Percentiles rank a stretch among this genome's conserved stretches.
These are phyloP conservation scores for Trametes hirsuta DNA, from an alignment of 1,284 basidiomycete species.

Conservation along the genomic window DNA sequence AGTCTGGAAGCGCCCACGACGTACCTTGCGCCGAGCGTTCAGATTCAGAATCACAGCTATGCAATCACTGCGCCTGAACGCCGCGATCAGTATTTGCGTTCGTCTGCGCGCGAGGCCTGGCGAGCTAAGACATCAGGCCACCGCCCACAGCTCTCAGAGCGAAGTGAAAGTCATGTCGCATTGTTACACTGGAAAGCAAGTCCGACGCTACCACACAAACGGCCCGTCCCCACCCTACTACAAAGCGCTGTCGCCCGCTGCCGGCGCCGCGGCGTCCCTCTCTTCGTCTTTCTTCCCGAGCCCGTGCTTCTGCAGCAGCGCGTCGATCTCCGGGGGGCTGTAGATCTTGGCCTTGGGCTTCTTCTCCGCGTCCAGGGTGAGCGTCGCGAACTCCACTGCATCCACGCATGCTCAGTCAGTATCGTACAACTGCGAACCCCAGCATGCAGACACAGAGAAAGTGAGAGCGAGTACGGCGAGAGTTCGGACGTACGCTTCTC, in stretches of 20 bases:
- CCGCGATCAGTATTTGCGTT: too few species aligned
- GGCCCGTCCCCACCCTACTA: constrained; percentile 4
- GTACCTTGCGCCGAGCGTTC: background rate
- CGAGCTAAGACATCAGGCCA: too few species aligned
- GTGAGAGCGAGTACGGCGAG: background rate
- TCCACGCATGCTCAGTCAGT: background rate
- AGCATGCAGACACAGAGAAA: background rate
- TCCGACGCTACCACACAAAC: constrained; percentile 2
- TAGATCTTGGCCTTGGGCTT: constrained; percentile 93
- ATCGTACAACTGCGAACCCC: background rate
- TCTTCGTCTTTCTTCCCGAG: constrained; percentile 88
- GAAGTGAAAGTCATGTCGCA: constrained; percentile 1
- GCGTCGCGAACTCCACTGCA: constrained; percentile 93
- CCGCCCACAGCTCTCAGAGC: background rate
- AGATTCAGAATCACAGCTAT: background rate
- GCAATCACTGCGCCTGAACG: background rate
- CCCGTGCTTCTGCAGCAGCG: constrained; percentile 81
- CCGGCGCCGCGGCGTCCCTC: constrained; percentile 62
- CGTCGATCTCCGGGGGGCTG: constrained; percentile 89
- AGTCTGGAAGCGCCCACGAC: background rate
- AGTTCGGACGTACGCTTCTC: constrained; percentile 78
- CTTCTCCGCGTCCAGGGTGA: constrained; percentile 85
- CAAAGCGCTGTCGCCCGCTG: constrained; percentile 29
- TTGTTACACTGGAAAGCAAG: constrained; percentile 9
- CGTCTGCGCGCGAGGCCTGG: too few species aligned